Evolutionary conservation across 192 early-diverging fungal species (phyloP), one percentile per base, ranked within the genome.

Genomic region (Backusella tarrabulga): DNA sequence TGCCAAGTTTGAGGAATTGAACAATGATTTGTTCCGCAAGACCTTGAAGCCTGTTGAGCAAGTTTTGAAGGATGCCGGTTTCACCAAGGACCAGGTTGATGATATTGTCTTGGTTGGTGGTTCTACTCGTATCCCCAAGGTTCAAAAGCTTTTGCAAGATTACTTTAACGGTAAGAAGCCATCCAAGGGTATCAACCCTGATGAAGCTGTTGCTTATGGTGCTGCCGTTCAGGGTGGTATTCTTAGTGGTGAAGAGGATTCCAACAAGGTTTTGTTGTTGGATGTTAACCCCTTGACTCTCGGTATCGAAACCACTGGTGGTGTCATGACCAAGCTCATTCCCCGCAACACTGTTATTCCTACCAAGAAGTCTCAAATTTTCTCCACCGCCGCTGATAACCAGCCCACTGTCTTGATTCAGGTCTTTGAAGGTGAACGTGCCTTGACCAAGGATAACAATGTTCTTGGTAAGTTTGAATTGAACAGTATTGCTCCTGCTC

Each of bases 361-460:
- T 70, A 95, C 96, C 87, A 98, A 97, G 91, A 97, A 97, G 91
- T 94, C 96, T 75, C 96, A 98, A 87, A 97, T 97, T 84, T 97
- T 97, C 93, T 96, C 95, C 69, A 97, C 97, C 67, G 95, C 95
- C 76, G 94, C 92, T 68, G 96, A 98, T 89, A 98, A 98, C 91
- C 97, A 98, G 87, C 93, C 94, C 79, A 91, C 92, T 46, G 97
- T 98, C 70, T 89, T 96, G 77, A 98, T 98, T 85, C 96, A 97
- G 87, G 95, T 98, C 73, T 98, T 90, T 81, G 96, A 98, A 89
- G 97, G 97, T 85, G 97, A 97, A 87, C 93, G 96, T 77, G 89
- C 94, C 76, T 87, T 97, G 85, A 97, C 96, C 89, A 98, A 97
- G 93, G 94, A 98, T 88, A 98, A 98, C 94, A 96, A 98, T 90